Conservation (phyloP, 306 rosid species). For the Glycine latifolia region DNA sequence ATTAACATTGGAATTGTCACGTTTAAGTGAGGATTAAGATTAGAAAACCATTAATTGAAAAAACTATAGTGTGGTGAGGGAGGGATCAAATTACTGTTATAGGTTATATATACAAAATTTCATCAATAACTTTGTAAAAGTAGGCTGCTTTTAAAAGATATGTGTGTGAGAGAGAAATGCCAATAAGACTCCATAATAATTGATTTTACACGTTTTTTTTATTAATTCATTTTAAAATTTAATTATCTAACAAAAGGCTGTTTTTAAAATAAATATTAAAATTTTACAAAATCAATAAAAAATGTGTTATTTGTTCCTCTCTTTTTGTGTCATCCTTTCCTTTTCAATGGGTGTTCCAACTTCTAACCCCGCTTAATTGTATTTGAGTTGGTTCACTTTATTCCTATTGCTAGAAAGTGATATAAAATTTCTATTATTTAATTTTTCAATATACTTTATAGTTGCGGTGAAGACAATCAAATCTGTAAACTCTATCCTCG, state of each 20-base stretch:
- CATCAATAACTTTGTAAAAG: too few species aligned
- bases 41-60: too few species aligned
- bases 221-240: background rate
- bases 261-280: background rate
- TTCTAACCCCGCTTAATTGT: background rate
- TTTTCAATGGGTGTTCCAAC: background rate
- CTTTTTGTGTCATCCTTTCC: background rate
- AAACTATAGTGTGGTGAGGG: too few species aligned
- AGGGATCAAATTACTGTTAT: too few species aligned
- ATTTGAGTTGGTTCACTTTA: background rate
- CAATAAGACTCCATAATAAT: too few species aligned
- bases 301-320: background rate
- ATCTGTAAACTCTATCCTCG: constrained; percentile 82
- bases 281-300: background rate
- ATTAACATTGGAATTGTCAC: background rate
- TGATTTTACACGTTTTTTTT: too few species aligned
- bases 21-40: background rate
- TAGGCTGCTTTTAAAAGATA: too few species aligned
- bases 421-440: background rate
- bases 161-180: too few species aligned
- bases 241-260: background rate
- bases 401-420: constrained; percentile 1
- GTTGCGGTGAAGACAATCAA: constrained; percentile 72
- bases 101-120: too few species aligned
- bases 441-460: constrained; percentile 45